Base-by-base conservation (phyloP, 106 monocot species). In the Dioscorea alata region DNA sequence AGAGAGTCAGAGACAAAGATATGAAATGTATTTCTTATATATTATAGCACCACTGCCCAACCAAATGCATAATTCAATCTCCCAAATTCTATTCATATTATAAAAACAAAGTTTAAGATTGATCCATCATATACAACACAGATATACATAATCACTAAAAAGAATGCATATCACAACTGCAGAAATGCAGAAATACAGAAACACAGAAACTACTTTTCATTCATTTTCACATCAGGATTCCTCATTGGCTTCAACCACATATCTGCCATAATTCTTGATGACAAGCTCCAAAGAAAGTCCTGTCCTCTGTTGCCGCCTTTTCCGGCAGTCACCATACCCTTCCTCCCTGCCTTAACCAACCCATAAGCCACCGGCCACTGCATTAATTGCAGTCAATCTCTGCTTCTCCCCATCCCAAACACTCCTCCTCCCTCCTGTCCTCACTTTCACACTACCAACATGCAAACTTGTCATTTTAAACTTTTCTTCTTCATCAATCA, bases 311-410 rank as follows among this genome's bases (percentile, higher is more conserved):
- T 18, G 15, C 77, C 42, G 60, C 57, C 34, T 12, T 67, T 42
- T 34, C 21, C 19, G 61, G 17, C 28, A 54, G 0, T 42, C 15
- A 7, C 17, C 71, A 33, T 57, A 12, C 67, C 78, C 73, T 50
- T 70, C 61, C 50, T 78, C 71, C 77, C 74, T 19, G 68, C 69
- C 71, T 85, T 90, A 33, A 76, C 80, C 28, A 84, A 14, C 22
- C 95, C 95, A 61, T 86, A 84, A 0, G 80, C 88, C 65, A 86
- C 81, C 53, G 91, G 65, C 95, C 95, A 95, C 73, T 95, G 91
- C 83, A 74, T 76, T n/a, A n/a, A n/a, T n/a, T 28, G 95, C 95
- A n/a, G 81, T 96, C 71, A 88, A 60, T 77, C 84, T 70, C 79
- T 86, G 83, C 68, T 59, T 83, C 72, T 91, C 88, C 33, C 70